These are phyloP conservation scores for Naganishia vaughanmartiniae DNA, from an alignment of 768 basidiomycete species.

Conservation along the genomic window DNA sequence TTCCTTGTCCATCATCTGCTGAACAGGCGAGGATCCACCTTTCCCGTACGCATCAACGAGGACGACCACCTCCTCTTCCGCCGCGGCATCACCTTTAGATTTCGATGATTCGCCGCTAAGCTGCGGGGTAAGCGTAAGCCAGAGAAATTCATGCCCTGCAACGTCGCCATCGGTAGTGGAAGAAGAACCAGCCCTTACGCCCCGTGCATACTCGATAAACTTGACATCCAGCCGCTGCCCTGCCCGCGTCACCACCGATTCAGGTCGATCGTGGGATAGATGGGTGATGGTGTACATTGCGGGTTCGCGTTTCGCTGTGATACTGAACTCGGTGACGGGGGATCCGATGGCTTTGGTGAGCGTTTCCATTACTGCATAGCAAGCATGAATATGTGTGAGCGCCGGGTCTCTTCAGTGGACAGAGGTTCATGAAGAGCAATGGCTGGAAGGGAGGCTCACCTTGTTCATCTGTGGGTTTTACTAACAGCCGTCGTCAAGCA, in stretches of 20 bases:
- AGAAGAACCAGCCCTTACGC: neutral
- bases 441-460: neutral
- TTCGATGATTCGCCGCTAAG: neutral
- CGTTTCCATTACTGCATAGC: neutral
- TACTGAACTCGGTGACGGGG: neutral
- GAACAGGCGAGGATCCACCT: neutral
- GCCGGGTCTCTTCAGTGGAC: neutral
- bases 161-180: neutral
- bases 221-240: neutral
- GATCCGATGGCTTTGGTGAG: neutral
- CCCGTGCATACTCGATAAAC: neutral
- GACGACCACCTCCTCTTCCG: neutral
- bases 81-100: too few relatives aligned
- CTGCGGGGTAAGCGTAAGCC: conserved; percentile 6
- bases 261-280: neutral
- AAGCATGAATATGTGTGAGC: neutral
- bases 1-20: neutral
- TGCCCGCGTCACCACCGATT: neutral
- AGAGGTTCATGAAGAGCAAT: neutral
- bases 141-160: neutral
- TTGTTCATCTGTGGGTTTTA: conserved; percentile 9
- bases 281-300: neutral
- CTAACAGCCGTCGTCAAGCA: neutral
- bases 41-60: conserved; percentile 1
- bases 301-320: too few relatives aligned